Conservation (phyloP, 2,329 filamentous ascomycete genomes). For the Periglandula ipomoeae region DNA sequence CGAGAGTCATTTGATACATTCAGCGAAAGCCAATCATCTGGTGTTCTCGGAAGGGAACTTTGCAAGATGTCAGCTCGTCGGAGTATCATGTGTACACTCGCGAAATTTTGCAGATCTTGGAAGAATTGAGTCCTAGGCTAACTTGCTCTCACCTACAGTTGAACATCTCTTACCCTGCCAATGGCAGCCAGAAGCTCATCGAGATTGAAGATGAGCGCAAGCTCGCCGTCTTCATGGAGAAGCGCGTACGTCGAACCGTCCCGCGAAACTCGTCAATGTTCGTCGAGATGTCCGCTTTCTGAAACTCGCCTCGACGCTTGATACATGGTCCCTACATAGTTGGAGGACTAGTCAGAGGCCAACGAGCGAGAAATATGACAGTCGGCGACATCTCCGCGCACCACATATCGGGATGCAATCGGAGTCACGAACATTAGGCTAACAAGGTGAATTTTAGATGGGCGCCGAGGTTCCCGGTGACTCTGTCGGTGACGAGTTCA, state of each 20-base stretch:
- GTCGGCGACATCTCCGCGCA: conserved; percentile 1
- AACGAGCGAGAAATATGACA: no score
- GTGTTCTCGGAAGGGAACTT: neutral
- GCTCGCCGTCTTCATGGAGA: conserved; percentile 97
- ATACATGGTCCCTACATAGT: no score
- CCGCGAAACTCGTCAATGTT: conserved; percentile 4
- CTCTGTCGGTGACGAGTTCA: conserved; percentile 97
- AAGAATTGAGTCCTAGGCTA: conserved; percentile 16
- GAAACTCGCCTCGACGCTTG: no score
- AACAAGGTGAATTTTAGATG: conserved; percentile 47
- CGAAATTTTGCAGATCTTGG: neutral
- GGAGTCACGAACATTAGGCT: conserved; percentile 14
- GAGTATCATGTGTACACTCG: neutral
- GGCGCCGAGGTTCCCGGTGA: conserved; percentile 88
- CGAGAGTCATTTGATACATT: neutral
- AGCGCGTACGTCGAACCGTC: conserved; percentile 59
- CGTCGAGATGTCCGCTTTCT: no score
- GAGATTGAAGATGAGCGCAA: conserved; percentile 99
- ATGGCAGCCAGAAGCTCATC: conserved; percentile 99
- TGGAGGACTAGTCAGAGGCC: no score
- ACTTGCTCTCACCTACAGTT: conserved; percentile 33
- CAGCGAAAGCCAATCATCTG: neutral
- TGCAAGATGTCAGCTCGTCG: neutral
- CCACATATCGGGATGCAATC: no score
- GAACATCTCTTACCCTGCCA: conserved; percentile 84